phyloP scores from a whole-genome alignment of 2,329 filamentous ascomycete genomes.

The Botrytis paeoniae region DNA sequence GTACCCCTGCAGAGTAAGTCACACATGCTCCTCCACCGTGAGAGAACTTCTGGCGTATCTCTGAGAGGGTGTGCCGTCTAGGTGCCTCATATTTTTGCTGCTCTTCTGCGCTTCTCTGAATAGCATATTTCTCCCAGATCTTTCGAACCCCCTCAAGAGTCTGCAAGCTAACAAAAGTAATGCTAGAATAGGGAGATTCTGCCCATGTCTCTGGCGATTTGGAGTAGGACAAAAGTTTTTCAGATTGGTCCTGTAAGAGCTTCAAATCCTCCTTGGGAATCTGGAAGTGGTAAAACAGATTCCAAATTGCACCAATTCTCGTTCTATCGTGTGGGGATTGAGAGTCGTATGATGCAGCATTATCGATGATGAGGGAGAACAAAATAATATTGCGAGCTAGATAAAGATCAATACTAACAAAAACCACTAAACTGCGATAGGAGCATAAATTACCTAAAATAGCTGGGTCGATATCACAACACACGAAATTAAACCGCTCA shows the following conservation, averaged over 20 bases:
- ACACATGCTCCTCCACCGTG: background rate
- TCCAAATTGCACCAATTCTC: background rate
- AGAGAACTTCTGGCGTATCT: background rate
- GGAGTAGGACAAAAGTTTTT: background rate
- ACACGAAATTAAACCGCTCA: background rate
- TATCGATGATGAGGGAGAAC: background rate
- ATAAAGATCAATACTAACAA: background rate
- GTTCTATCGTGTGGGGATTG: background rate
- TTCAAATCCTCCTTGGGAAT: background rate
- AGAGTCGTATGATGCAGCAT: background rate
- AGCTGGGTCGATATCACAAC: constrained; percentile 1
- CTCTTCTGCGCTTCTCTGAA: background rate
- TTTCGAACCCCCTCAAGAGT: constrained; percentile 4
- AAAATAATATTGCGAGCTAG: background rate
- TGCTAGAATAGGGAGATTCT: background rate
- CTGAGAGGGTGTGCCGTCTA: background rate
- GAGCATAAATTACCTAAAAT: background rate
- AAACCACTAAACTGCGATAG: background rate
- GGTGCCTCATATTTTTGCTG: background rate
- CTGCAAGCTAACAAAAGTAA: background rate
- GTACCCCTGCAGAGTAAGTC: background rate
- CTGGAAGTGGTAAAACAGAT: background rate
- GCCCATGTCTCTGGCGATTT: constrained; percentile 1
- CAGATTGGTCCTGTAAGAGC: background rate
- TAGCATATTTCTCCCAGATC: constrained; percentile 3